Base-by-base conservation (phyloP, 169 alveolate genomes). In the Plasmodium vivax region DNA sequence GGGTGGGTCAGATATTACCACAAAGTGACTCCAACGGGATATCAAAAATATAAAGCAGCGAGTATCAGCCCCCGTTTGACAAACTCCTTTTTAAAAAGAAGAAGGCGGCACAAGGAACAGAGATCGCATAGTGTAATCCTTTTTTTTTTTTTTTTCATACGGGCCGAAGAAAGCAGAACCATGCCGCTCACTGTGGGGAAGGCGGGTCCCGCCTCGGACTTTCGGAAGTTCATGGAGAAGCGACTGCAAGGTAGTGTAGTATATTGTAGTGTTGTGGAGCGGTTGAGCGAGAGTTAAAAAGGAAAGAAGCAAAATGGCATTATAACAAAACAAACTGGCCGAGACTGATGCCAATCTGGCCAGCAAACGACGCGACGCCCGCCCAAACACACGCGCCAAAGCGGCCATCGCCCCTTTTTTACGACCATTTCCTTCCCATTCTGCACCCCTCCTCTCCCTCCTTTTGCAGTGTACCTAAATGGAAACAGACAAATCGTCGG, bases 401-500 rank as follows among this genome's bases (percentile, higher is more conserved):
- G 62, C 16, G 19, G 23, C 12, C 7, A 12, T 3, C 27, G 27
- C 62, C 23, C 23, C 8, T 51, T 51, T 0, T 14, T 51, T 51
- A 51, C 8, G 23, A 51, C 6, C 5, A 51, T 14, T 2, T 51
- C 62, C 23, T 51, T 14, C 23, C 12, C 62, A 51, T 51, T 51
- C 23, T 51, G 27, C 8, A 51, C 32, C 47, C 75, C 71, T 14
- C 23, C 10, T 75, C 7, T 41, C 23, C 68, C 30, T 45, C 36
- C 75, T 27, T 82, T 72, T 87, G 41, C 96, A 97, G 99, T 98
- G 41, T 97, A 93, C 58, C 95, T 98, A 73, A 98, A 97, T 85
- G 98, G 98, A 6, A 95, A 98, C 92, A 94, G 99, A 83, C 99
- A 97, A 82, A 98, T 99, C 30, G 98, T 98, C 7, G 99, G 99